A percentile compares a stretch with the other conserved stretches of the same genome.
These are phyloP conservation scores for Nelumbo lutea DNA, from an alignment of 164 flowering plant genomes.

Conservation along the genomic window DNA sequence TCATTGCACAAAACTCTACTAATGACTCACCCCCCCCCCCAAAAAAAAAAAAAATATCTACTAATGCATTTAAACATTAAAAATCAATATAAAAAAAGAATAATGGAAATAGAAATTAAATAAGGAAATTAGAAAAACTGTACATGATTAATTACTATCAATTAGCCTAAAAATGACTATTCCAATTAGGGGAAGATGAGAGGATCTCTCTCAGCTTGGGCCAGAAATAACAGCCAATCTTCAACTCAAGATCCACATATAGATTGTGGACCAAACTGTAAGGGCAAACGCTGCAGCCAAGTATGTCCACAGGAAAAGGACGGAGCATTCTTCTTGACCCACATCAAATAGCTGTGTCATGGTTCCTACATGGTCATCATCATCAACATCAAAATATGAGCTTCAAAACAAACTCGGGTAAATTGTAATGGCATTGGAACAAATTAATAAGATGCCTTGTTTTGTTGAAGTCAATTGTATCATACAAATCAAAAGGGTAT, in stretches of 20 bases:
- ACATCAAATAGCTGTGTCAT: conserved; percentile 83
- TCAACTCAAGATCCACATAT: conserved; percentile 56
- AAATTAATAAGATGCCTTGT: too few species aligned
- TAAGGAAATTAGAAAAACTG: background rate
- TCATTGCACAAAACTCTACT: too few species aligned
- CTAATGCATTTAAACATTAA: too few species aligned
- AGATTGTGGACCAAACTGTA: conserved; percentile 73
- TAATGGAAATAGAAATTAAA: too few species aligned
- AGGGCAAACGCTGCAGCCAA: conserved; percentile 69
- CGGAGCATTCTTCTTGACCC: conserved; percentile 85
- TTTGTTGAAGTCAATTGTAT: too few species aligned
- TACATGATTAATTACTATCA: background rate
- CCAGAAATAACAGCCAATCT: background rate
- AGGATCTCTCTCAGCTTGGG: background rate
- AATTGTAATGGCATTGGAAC: too few species aligned
- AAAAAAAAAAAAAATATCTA: too few species aligned
- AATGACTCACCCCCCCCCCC: too few species aligned
- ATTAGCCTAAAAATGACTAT: background rate
- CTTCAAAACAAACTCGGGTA: background rate
- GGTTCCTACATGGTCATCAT: conserved; percentile 47
- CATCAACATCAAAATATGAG: background rate
- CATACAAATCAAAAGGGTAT: too few species aligned
- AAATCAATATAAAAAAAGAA: too few species aligned
- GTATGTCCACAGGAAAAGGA: conserved; percentile 83
- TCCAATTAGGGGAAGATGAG: too few species aligned